A percentile compares a stretch with the other conserved stretches of the same genome.
phyloP scores from a whole-genome alignment of 768 basidiomycete species.

The Asterophora lycoperdoides region DNA sequence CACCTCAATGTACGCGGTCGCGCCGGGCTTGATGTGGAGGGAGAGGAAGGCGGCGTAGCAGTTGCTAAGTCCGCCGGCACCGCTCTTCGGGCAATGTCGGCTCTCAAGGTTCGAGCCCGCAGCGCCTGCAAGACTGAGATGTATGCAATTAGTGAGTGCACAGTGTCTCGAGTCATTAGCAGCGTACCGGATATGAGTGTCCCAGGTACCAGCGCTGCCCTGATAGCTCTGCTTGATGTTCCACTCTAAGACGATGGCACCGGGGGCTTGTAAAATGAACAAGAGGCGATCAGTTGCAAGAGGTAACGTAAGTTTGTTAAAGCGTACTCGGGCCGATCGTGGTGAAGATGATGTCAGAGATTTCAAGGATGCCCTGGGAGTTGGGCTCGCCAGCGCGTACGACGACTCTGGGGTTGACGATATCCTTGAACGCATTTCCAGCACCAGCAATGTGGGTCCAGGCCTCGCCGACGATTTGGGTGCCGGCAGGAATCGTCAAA shows the following conservation, averaged over 20 bases:
- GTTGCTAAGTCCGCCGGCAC: slow-evolving; percentile 34
- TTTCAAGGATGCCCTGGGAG: slow-evolving; percentile 51
- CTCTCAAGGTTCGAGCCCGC: slow-evolving; percentile 50
- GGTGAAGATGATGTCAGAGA: slow-evolving; percentile 40
- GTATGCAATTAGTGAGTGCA: background rate
- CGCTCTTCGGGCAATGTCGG: slow-evolving; percentile 41
- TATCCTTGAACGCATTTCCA: slow-evolving; percentile 44
- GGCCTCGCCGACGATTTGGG: slow-evolving; percentile 56
- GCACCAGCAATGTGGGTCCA: slow-evolving; percentile 54
- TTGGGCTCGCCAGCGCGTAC: slow-evolving; percentile 48
- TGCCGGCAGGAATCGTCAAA: slow-evolving; percentile 51
- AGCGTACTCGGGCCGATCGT: slow-evolving; percentile 21
- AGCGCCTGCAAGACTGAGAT: slow-evolving; percentile 38
- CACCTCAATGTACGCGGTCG: slow-evolving; percentile 64
- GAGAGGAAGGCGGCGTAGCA: slow-evolving; percentile 67
- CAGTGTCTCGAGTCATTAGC: background rate
- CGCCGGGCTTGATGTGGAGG: slow-evolving; percentile 52
- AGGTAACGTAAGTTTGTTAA: background rate
- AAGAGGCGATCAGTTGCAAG: background rate
- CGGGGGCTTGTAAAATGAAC: slow-evolving; percentile 36
- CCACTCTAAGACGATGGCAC: slow-evolving; percentile 68
- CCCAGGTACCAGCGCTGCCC: slow-evolving; percentile 56
- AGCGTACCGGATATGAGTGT: slow-evolving; percentile 45
- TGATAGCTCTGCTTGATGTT: slow-evolving; percentile 49
- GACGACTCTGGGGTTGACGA: slow-evolving; percentile 40